Conservation (phyloP, 2,329 filamentous ascomycete species). For the Clathrospora elynae region DNA sequence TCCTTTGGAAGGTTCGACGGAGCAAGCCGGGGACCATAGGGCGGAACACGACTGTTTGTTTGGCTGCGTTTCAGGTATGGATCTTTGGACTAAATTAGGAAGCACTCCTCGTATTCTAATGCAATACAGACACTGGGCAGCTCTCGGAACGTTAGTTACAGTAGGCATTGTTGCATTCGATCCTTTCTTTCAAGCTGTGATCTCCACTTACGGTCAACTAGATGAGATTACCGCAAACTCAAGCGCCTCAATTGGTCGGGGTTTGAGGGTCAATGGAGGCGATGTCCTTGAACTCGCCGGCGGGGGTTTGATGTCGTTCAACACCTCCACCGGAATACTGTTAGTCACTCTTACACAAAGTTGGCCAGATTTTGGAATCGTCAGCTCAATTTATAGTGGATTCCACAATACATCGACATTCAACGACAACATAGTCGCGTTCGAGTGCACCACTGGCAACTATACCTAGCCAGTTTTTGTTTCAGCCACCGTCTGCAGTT, state of each 20-base stretch:
- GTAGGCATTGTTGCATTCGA: constrained; percentile 3
- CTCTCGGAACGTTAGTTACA: constrained; percentile 1
- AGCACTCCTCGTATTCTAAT: accelerated
- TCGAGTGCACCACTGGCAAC: constrained; percentile 14
- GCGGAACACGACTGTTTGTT: constrained; percentile 11
- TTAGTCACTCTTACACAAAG: background rate
- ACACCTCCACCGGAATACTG: background rate
- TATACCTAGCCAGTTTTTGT: constrained; percentile 15
- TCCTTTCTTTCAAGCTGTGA: constrained; percentile 1
- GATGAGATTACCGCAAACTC: background rate
- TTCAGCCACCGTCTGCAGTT: constrained; percentile 14
- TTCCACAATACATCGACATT: constrained; percentile 6
- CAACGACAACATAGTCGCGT: background rate
- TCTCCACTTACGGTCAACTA: constrained; percentile 1
- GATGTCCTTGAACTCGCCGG: background rate
- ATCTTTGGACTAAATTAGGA: accelerated
- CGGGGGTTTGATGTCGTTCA: background rate
- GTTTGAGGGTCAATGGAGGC: background rate
- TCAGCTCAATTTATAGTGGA: constrained; percentile 16
- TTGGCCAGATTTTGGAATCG: constrained; percentile 14
- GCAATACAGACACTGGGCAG: constrained; percentile 4
- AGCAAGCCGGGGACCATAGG: constrained; percentile 21
- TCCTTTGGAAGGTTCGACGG: constrained; percentile 21
- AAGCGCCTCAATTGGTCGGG: background rate
- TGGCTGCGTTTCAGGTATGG: constrained; percentile 13